A percentile compares a stretch with the other conserved stretches of the same genome.
phyloP scores from a whole-genome alignment of 345 rosid genomes.

The Garcia nutans region DNA sequence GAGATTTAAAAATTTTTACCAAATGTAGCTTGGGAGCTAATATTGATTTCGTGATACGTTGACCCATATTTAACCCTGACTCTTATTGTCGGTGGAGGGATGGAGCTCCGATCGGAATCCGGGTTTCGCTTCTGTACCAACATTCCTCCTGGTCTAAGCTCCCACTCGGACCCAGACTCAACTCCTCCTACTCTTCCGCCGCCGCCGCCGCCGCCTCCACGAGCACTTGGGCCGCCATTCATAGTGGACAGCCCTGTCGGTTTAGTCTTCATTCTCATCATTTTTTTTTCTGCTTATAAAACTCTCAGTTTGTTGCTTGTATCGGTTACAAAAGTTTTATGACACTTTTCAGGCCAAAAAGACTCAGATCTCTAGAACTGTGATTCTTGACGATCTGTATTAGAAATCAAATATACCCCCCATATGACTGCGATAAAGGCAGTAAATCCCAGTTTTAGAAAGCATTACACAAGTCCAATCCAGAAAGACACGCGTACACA shows the following conservation, averaged over 20 bases:
- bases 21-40: constrained; percentile 87
- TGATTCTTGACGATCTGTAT: constrained; percentile 28
- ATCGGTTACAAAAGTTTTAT: constrained; percentile 7
- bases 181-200: constrained; percentile 32
- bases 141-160: constrained; percentile 98
- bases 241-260: constrained; percentile 44
- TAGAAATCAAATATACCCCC: constrained; percentile 40
- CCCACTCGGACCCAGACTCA: constrained; percentile 74
- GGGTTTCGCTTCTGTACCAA: constrained; percentile 86
- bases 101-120: constrained; percentile 58
- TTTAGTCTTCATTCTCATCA: constrained; percentile 78
- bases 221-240: constrained; percentile 43
- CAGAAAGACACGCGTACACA: constrained; percentile 13
- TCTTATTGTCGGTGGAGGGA: constrained; percentile 82
- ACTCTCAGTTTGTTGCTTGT: neutral
- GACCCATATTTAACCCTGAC: constrained; percentile 87
- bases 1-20: constrained; percentile 38
- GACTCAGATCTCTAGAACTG: constrained; percentile 38
- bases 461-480: constrained; percentile 43
- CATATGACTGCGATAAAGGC: constrained; percentile 29
- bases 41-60: constrained; percentile 72
- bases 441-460: constrained; percentile 22
- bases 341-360: constrained; percentile 7
- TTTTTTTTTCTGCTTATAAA: constrained; percentile 26
- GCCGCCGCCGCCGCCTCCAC: constrained; percentile 31